phyloP scores from a whole-genome alignment of 208 protist genomes.

The Acanthamoeba healyi region DNA sequence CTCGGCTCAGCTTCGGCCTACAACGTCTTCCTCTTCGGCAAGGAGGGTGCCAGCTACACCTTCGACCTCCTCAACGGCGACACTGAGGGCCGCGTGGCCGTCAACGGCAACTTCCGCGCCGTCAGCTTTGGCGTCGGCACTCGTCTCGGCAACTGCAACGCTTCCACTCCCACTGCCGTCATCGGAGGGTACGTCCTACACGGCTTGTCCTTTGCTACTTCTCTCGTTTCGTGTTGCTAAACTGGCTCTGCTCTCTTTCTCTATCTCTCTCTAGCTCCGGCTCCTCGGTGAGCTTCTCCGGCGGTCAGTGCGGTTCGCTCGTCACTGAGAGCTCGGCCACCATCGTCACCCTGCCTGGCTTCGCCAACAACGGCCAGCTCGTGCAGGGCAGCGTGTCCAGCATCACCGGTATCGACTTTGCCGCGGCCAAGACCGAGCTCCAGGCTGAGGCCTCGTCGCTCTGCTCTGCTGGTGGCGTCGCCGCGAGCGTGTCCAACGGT shows the following conservation, averaged over 20 bases:
- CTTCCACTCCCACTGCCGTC: background rate
- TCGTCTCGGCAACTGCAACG: background rate
- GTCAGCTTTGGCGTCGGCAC: background rate
- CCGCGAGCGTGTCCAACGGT: background rate
- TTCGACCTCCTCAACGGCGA: background rate
- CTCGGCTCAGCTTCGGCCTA: no score
- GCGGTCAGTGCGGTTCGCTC: conserved; percentile 33
- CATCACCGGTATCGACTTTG: conserved; percentile 32
- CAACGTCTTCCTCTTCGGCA: background rate
- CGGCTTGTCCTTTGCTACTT: no score
- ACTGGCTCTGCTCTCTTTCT: no score
- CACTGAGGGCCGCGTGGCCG: background rate
- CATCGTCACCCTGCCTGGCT: conserved; percentile 32
- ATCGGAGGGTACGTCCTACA: background rate
- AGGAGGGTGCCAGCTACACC: background rate
- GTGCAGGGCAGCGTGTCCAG: conserved; percentile 5
- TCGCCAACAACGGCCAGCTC: conserved; percentile 48
- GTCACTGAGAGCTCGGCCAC: conserved; percentile 9
- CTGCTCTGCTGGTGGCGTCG: background rate
- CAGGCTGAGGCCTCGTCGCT: background rate
- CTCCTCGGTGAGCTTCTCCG: background rate
- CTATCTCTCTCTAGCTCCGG: no score
- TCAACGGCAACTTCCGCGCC: background rate
- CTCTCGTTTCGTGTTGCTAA: no score
- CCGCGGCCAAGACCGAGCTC: background rate